Evolutionary conservation across 225 moss, liverwort and hornwort species (phyloP).

Genomic region (Bryum argenteum): DNA sequence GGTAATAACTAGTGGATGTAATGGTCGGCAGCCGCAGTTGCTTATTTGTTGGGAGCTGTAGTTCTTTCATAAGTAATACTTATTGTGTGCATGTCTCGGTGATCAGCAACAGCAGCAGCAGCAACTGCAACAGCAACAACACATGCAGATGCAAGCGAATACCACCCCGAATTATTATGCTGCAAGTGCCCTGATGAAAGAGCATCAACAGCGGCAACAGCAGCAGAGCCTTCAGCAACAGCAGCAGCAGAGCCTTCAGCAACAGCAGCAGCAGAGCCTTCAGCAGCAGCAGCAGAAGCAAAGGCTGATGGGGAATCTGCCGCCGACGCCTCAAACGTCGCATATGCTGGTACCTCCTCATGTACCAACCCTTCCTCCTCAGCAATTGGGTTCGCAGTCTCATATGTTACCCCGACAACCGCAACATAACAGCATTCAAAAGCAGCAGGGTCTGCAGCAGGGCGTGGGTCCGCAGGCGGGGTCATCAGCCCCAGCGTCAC

Average conservation of each 20-base stretch:
- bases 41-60: not conserved
- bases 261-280: constrained; percentile 36
- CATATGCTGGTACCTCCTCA: constrained; percentile 40
- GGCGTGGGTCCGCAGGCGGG: constrained; percentile 27
- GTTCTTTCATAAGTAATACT: not conserved
- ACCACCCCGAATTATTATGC: constrained; percentile 38
- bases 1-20: constrained; percentile 5
- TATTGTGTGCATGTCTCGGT: constrained; percentile 14
- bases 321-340: constrained; percentile 37
- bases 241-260: constrained; percentile 21
- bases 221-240: not conserved
- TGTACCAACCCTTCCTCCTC: constrained; percentile 27
- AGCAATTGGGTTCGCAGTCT: constrained; percentile 36
- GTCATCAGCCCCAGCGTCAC: constrained; percentile 35
- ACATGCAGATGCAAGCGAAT: constrained; percentile 41
- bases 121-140: constrained; percentile 27
- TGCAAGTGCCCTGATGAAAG: constrained; percentile 38
- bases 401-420: constrained; percentile 40
- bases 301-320: constrained; percentile 35
- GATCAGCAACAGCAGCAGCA: constrained; percentile 41
- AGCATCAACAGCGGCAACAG: constrained; percentile 33
- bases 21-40: not conserved
- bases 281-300: constrained; percentile 52
- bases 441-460: constrained; percentile 38
- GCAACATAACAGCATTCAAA: constrained; percentile 26